Evolutionary conservation across 2,329 filamentous ascomycete species (phyloP).

Genomic region (Metarhizium anisopliae): DNA sequence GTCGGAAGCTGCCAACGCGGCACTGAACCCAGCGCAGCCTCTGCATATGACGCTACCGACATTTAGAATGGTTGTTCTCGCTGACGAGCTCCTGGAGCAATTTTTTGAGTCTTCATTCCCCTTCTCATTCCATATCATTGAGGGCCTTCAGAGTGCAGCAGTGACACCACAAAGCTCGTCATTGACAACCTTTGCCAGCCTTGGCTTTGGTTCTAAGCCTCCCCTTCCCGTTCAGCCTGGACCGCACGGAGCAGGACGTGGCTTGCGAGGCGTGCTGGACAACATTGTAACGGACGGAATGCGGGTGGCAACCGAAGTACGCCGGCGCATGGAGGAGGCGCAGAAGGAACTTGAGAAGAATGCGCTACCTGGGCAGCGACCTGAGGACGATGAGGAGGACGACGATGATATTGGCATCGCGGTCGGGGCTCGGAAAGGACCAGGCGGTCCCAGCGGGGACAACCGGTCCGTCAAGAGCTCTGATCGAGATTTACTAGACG

Average conservation of each 20-base stretch:
- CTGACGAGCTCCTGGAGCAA: conserved; percentile 88
- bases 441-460: conserved; percentile 36
- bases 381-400: conserved; percentile 65
- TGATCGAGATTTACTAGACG: conserved; percentile 64
- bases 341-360: conserved; percentile 86
- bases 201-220: conserved; percentile 44
- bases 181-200: conserved; percentile 76
- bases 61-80: conserved; percentile 96
- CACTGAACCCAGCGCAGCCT: conserved; percentile 85
- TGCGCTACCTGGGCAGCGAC: conserved; percentile 51
- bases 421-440: conserved; percentile 29
- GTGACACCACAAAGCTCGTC: conserved; percentile 40
- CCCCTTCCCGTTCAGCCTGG: conserved; percentile 29
- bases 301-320: conserved; percentile 87
- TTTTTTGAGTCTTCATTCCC: conserved; percentile 98
- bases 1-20: conserved; percentile 74
- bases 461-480: conserved; percentile 54
- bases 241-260: conserved; percentile 48
- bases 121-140: conserved; percentile 80
- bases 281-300: conserved; percentile 98
- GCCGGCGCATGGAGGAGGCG: conserved; percentile 88
- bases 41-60: conserved; percentile 94
- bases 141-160: conserved; percentile 37
- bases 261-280: conserved; percentile 85
- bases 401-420: conserved; percentile 43